These are phyloP conservation scores for Hapsidospora chrysogenum DNA, from an alignment of 495 filamentous ascomycete species.

Conservation along the genomic window DNA sequence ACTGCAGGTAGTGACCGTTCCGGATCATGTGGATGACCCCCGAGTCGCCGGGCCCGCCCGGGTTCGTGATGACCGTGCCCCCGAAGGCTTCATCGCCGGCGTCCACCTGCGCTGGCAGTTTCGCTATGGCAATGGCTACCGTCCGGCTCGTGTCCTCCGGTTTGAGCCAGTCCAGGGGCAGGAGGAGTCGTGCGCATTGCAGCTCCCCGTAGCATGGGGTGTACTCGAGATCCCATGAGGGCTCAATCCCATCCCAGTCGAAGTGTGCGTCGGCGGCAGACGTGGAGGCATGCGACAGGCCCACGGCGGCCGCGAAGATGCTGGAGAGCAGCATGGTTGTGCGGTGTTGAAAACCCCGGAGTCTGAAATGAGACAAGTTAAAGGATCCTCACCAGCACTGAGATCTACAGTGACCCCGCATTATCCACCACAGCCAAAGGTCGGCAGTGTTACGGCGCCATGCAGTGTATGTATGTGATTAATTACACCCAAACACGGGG, in stretches of 20 bases:
- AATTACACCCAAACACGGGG: too few relatives aligned
- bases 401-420: too few relatives aligned
- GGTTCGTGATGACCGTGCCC: constrained; percentile 26
- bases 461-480: too few relatives aligned
- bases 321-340: too few relatives aligned
- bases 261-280: too few relatives aligned
- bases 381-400: too few relatives aligned
- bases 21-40: constrained; percentile 12
- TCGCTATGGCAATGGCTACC: constrained; percentile 18
- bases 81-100: constrained; percentile 10
- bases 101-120: constrained; percentile 15
- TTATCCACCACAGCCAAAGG: too few relatives aligned
- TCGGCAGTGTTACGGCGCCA: too few relatives aligned
- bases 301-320: too few relatives aligned
- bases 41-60: constrained; percentile 26
- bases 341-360: too few relatives aligned
- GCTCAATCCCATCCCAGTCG: constrained; percentile 10
- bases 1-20: constrained; percentile 12
- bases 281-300: too few relatives aligned
- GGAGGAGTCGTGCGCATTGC: constrained; percentile 27
- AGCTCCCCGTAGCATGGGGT: constrained; percentile 18
- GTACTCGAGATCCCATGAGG: constrained; percentile 12
- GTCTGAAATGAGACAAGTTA: too few relatives aligned
- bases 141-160: constrained; percentile 6
- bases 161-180: constrained; percentile 25